phyloP scores from a whole-genome alignment of 495 filamentous ascomycete genomes.

The Xylaria flabelliformis region DNA sequence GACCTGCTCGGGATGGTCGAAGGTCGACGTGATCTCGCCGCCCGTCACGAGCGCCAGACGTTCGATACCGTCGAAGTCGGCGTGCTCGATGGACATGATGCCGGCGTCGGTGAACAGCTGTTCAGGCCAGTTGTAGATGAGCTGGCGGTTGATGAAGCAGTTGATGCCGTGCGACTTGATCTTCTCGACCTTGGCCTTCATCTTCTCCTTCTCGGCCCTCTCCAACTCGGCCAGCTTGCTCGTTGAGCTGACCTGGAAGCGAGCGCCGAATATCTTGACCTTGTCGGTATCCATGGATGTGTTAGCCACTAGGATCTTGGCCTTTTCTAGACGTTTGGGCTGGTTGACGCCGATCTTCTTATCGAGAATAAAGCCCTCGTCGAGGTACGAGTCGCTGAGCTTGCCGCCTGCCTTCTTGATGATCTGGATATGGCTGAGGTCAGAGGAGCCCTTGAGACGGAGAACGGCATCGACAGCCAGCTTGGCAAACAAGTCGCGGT shows the following conservation, averaged over 20 bases:
- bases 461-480: slow-evolving; percentile 93
- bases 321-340: slow-evolving; percentile 95
- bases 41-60: slow-evolving; percentile 93
- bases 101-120: slow-evolving; percentile 98
- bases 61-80: slow-evolving; percentile 98
- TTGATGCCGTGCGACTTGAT: slow-evolving; percentile 99
- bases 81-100: slow-evolving; percentile 98
- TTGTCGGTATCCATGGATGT: slow-evolving; percentile 99
- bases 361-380: slow-evolving; percentile 97
- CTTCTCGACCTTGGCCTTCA: slow-evolving; percentile 97
- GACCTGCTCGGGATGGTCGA: slow-evolving; percentile 96
- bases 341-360: slow-evolving; percentile 99
- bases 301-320: slow-evolving; percentile 96
- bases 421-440: slow-evolving; percentile 97
- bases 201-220: slow-evolving; percentile 98
- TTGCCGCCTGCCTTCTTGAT: slow-evolving; percentile 99
- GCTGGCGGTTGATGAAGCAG: slow-evolving; percentile 98
- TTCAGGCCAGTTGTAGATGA: slow-evolving; percentile 99
- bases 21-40: slow-evolving; percentile 95
- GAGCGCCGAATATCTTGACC: slow-evolving; percentile 98
- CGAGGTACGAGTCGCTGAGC: slow-evolving; percentile 93
- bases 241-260: slow-evolving; percentile 93
- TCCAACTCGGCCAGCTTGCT: slow-evolving; percentile 96
- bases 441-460: slow-evolving; percentile 86
- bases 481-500: slow-evolving; percentile 88